Percentiles rank a stretch among this genome's conserved stretches.
phyloP scores from a whole-genome alignment of 2,329 filamentous ascomycete species.

The Zymoseptoria passerinii region DNA sequence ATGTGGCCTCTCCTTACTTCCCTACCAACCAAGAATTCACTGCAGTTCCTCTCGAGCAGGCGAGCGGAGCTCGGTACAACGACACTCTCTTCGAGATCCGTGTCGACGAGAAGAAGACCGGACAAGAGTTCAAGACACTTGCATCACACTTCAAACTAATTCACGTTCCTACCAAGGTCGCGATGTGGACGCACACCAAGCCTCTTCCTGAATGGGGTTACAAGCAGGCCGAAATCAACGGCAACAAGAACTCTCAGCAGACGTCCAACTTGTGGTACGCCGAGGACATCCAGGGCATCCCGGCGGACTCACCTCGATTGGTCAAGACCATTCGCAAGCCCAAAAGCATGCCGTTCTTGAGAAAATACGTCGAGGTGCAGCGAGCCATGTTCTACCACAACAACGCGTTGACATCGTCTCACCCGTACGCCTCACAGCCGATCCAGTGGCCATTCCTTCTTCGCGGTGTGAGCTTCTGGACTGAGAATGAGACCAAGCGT shows the following conservation, averaged over 20 bases:
- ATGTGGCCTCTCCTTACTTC: constrained; percentile 91
- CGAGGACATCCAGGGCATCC: constrained; percentile 78
- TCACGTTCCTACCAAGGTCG: constrained; percentile 88
- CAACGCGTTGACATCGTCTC: constrained; percentile 92
- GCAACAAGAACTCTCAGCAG: constrained; percentile 88
- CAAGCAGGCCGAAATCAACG: constrained; percentile 98
- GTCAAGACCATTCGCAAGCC: constrained; percentile 68
- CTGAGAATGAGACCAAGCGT: constrained; percentile 83
- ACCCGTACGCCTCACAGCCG: constrained; percentile 89
- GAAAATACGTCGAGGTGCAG: constrained; percentile 94
- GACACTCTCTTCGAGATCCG: constrained; percentile 91
- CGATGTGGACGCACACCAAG: constrained; percentile 96
- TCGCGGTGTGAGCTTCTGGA: constrained; percentile 98
- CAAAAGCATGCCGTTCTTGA: constrained; percentile 78
- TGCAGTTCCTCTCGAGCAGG: constrained; percentile 64
- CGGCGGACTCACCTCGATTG: constrained; percentile 62
- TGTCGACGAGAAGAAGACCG: constrained; percentile 74
- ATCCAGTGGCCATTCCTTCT: constrained; percentile 98
- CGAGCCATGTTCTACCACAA: constrained; percentile 99
- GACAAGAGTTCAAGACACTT: constrained; percentile 80
- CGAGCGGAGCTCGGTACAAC: constrained; percentile 64
- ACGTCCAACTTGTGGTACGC: constrained; percentile 92
- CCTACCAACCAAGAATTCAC: constrained; percentile 99
- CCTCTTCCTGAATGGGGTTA: constrained; percentile 96
- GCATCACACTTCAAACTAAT: constrained; percentile 93